Conservation (phyloP, 2,329 filamentous ascomycete genomes). For the Colletotrichum graminicola region DNA sequence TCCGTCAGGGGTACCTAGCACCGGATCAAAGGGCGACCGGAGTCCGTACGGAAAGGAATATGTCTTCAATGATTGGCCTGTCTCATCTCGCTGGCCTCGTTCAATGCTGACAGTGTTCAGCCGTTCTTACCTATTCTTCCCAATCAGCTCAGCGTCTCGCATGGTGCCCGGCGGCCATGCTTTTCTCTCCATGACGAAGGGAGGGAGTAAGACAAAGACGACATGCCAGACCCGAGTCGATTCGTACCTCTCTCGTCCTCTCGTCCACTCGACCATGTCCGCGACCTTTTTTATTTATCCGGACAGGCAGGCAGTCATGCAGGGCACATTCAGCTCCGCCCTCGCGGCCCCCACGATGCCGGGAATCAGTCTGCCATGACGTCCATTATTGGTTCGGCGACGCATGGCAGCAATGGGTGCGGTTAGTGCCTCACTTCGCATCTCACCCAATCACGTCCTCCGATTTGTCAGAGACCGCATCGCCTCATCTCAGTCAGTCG, state of each 20-base stretch:
- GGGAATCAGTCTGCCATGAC: conserved; percentile 17
- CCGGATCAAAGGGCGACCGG: background rate
- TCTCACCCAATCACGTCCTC: conserved; percentile 22
- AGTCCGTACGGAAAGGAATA: background rate
- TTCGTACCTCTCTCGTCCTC: no score
- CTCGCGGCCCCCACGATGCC: conserved; percentile 35
- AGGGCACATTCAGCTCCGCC: conserved; percentile 39
- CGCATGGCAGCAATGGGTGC: conserved; percentile 15
- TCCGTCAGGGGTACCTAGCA: background rate
- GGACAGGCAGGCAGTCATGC: conserved; percentile 30
- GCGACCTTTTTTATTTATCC: background rate
- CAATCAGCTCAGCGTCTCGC: conserved; percentile 2
- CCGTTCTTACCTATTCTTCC: conserved; percentile 1
- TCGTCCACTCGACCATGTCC: background rate
- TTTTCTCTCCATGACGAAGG: background rate
- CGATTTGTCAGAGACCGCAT: conserved; percentile 33
- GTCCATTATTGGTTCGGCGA: conserved; percentile 38
- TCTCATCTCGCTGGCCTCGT: conserved; percentile 6
- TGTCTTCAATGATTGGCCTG: conserved; percentile 16
- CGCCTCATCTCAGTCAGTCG: conserved; percentile 14
- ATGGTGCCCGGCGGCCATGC: conserved; percentile 13
- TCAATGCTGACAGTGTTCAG: conserved; percentile 18
- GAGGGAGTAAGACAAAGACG: background rate
- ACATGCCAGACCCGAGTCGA: no score
- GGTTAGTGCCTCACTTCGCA: conserved; percentile 29